Conservation (phyloP, 768 basidiomycete species). For the Boletellus sp. region DNA sequence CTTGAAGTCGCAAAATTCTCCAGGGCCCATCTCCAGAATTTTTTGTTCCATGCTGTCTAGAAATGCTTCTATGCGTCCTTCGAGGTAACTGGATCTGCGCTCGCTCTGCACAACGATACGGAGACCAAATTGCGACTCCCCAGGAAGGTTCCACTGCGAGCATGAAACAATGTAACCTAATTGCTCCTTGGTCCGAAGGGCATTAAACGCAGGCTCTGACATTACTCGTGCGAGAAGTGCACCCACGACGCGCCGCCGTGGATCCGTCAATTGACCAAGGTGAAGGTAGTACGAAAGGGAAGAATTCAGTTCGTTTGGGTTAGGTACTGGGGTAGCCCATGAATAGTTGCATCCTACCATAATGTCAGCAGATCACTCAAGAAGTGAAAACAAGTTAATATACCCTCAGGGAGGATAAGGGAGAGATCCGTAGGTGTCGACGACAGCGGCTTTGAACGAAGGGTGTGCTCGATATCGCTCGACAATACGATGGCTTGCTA, state of each 20-base stretch:
- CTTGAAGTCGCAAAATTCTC: slow-evolving; percentile 78
- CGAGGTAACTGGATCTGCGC: slow-evolving; percentile 72
- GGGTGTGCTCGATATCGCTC: slow-evolving; percentile 63
- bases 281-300: slow-evolving; percentile 83
- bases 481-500: slow-evolving; percentile 78
- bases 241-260: slow-evolving; percentile 59
- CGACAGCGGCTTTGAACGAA: slow-evolving; percentile 49
- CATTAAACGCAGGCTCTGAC: slow-evolving; percentile 88
- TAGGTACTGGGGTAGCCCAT: slow-evolving; percentile 65
- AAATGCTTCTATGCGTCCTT: slow-evolving; percentile 86
- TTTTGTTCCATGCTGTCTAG: slow-evolving; percentile 66
- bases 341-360: slow-evolving; percentile 63
- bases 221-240: slow-evolving; percentile 80
- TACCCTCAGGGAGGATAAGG: slow-evolving; percentile 71
- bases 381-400: slow-evolving; percentile 8
- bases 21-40: slow-evolving; percentile 65
- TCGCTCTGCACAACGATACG: slow-evolving; percentile 89
- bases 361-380: slow-evolving; percentile 10
- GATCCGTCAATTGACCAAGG: slow-evolving; percentile 65
- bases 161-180: slow-evolving; percentile 88
- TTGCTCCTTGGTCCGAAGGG: slow-evolving; percentile 91
- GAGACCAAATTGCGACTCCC: slow-evolving; percentile 70
- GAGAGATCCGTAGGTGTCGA: slow-evolving; percentile 38
- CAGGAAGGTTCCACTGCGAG: slow-evolving; percentile 50
- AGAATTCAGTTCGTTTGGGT: slow-evolving; percentile 84